Base-by-base conservation (phyloP, 1,284 basidiomycete genomes). In the Gymnopus androsaceus region DNA sequence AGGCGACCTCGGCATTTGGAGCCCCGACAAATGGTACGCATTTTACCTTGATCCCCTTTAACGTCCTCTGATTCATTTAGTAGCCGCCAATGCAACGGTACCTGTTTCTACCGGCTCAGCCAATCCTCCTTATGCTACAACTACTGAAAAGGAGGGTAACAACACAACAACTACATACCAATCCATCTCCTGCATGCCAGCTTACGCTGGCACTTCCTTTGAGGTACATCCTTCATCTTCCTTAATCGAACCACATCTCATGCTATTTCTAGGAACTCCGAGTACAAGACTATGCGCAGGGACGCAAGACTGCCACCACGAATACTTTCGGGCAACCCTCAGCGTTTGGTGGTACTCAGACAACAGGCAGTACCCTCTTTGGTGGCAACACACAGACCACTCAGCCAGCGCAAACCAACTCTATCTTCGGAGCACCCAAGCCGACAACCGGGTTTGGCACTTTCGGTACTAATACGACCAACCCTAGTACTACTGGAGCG, bases 171-270 rank as follows among this genome's bases (percentile, higher is more conserved):
- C 65, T 3, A 59, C 75, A 52, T 80, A 77, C 56, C 77, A 79
- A 58, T 73, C 74, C 53, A 80, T 80, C 36, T 70, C 77, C 8
- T 73, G 74, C 49, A 78, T 78, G 75, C 76, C 75, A 1, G 70
- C 72, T 12, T 80, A 80, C 61, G 70, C 72, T 47, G 73, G 75
- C 30, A 68, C 63, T 28, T 79, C 77, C 3, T 75, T 78, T 51
- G 78, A 80, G 67, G 76, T 74, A 37, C 54, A 70, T 62, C 21
- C 28, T 17, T 34, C 7, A n/a, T 25, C 42, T 19, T 38, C 11
- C 21, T n/a, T 46, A 8, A 17, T 36, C 38, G 25, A 47, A 31
- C 21, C 12, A 6, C 34, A 51, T 38, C 37, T 38, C 41, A 50
- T 36, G 12, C 30, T 12, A 17, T n/a, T 45, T 33, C 8, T 55